A percentile compares a stretch with the other conserved stretches of the same genome.
phyloP scores from a whole-genome alignment of 2,329 filamentous ascomycete genomes.

The Simplicillium sp. region DNA sequence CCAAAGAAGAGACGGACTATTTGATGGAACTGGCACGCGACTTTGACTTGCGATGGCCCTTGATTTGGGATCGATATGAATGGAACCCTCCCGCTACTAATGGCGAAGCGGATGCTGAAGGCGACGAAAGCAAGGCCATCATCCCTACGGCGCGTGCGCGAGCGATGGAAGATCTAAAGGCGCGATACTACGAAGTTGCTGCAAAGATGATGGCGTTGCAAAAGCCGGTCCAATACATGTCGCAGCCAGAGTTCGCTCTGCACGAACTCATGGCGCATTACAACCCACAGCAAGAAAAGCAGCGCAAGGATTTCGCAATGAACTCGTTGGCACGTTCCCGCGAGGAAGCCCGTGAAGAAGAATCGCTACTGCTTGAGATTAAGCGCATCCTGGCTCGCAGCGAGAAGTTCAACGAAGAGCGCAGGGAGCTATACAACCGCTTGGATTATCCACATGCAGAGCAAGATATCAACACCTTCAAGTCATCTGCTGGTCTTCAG shows the following conservation, averaged over 20 bases:
- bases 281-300: slow-evolving; percentile 67
- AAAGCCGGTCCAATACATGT: slow-evolving; percentile 80
- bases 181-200: slow-evolving; percentile 80
- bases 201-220: slow-evolving; percentile 73
- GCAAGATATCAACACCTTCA: slow-evolving; percentile 67
- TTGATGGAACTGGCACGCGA: slow-evolving; percentile 65
- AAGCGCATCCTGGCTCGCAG: slow-evolving; percentile 84
- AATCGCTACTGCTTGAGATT: slow-evolving; percentile 78
- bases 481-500: slow-evolving; percentile 70
- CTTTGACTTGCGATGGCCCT: slow-evolving; percentile 80
- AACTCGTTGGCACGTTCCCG: slow-evolving; percentile 69
- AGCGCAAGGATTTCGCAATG: slow-evolving; percentile 77
- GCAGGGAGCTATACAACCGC: slow-evolving; percentile 75
- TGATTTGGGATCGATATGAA: slow-evolving; percentile 91
- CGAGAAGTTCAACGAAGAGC: slow-evolving; percentile 78
- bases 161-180: slow-evolving; percentile 83
- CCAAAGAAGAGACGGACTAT: slow-evolving; percentile 89
- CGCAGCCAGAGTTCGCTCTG: slow-evolving; percentile 67
- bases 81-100: slow-evolving; percentile 43
- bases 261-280: slow-evolving; percentile 85
- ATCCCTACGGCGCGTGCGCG: slow-evolving; percentile 46
- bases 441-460: slow-evolving; percentile 70
- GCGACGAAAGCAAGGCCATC: slow-evolving; percentile 41
- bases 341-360: slow-evolving; percentile 88
- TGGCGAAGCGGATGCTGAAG: slow-evolving; percentile 33